Base-by-base conservation (phyloP, 208 protist species). In the Trichomonas gallinae region DNA sequence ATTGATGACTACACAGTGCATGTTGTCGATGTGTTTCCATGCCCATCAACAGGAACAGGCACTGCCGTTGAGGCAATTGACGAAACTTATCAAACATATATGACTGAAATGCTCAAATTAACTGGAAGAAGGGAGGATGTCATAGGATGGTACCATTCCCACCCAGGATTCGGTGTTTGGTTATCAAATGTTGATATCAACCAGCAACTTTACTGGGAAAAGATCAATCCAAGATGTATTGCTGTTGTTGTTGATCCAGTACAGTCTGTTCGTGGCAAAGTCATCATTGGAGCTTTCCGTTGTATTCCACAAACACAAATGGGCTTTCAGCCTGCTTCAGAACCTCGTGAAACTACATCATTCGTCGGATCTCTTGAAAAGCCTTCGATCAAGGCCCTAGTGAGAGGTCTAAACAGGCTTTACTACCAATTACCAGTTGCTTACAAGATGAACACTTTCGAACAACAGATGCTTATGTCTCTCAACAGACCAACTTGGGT, bases 121-220 rank as follows among this genome's bases (percentile, higher is more conserved):
- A 99, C 99, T 17, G 99, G 99, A 10, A 96, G 97, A 96, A 98
- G 98, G 72, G 99, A 99, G 97, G 99, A 99, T 97, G 99, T 99
- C 63, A 99, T 99, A 40, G 99, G 99, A 21, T 99, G 99, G 99
- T 99, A 99, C 98, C 99, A 99, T 97, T 99, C 98, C 96, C 99
- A 99, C 97, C 99, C 99, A 31, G 99, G 99, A 45, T 99, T 99
- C 97, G 99, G 99, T 36, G 99, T 99, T 98, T 99, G 99, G 99
- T 98, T 99, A 13, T 99, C 99, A 44, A 98, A 98, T 81, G 99
- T 99, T 96, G 99, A 99, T 98, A 98, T 99, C 44, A 99, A 99
- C 97, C 99, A 99, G 42, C 99, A 99, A 96, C 98, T 98, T 97
- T 96, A 23, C 26, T 97, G 96, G 49, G 97, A 97, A 38, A 58